A percentile compares a stretch with the other conserved stretches of the same genome.
phyloP scores from a whole-genome alignment of 140 eudicot species.

The Flaveria floridana region DNA sequence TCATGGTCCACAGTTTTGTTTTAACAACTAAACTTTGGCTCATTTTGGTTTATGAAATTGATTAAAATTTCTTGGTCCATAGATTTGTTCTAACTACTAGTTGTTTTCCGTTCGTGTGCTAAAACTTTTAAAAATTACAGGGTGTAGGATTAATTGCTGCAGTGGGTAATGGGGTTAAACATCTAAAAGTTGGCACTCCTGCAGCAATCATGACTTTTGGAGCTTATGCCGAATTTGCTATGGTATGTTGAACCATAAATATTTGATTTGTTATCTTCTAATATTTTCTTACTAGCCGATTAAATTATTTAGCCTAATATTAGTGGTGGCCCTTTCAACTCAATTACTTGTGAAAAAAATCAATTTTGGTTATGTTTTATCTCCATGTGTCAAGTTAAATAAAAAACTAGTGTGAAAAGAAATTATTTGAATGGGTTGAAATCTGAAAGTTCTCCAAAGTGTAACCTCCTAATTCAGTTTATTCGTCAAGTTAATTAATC shows the following conservation, averaged over 20 bases:
- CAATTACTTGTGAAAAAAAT: background rate
- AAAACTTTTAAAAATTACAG: conserved; percentile 38
- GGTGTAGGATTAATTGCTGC: conserved; percentile 94
- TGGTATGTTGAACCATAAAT: conserved; percentile 43
- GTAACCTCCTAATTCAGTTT: background rate
- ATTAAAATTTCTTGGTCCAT: background rate
- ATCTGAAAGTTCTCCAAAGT: background rate
- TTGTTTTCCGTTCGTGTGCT: background rate
- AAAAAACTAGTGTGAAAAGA: background rate
- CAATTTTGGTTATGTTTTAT: background rate
- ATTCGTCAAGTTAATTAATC: no score
- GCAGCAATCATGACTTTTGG: conserved; percentile 97
- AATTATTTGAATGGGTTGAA: background rate
- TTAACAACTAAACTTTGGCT: background rate
- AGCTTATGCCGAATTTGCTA: conserved; percentile 77
- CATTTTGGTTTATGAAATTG: background rate
- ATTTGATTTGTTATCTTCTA: conserved; percentile 5
- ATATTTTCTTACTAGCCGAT: background rate
- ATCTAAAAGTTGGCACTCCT: conserved; percentile 73
- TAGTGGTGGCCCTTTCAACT: background rate
- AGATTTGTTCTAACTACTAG: background rate
- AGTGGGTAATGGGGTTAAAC: conserved; percentile 73
- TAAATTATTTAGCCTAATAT: background rate
- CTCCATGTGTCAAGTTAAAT: background rate
- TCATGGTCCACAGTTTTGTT: background rate